Base-by-base conservation (phyloP, 139 green algal genomes). In the Tetratostichococcus sp. region DNA sequence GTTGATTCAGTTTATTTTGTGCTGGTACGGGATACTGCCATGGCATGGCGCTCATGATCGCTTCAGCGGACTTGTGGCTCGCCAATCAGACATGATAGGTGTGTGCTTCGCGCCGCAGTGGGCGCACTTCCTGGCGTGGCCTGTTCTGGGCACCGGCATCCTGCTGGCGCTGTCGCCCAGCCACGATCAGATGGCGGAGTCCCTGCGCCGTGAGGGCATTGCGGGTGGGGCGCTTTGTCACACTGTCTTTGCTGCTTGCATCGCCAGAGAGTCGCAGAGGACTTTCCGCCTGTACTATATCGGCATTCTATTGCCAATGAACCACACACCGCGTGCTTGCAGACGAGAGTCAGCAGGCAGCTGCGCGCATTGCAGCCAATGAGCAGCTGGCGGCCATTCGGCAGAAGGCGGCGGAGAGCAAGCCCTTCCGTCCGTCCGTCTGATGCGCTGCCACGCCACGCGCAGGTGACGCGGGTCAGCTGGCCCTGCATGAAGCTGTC, bases 61-160 rank as follows among this genome's bases (percentile, higher is more conserved):
- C n/a, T n/a, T n/a, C n/a, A n/a, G n/a, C n/a, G n/a, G n/a, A n/a
- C n/a, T n/a, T n/a, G n/a, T n/a, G n/a, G n/a, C n/a, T n/a, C n/a
- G n/a, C n/a, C n/a, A n/a, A n/a, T 50, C 39, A 22, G 23, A 5
- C n/a, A 35, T 66, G 39, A 26, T 14, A 67, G 3, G 14, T 35
- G n/a, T 23, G 25, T 35, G 30, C 34, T 16, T 0, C 70, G 8
- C 30, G 0, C 23, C 35, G 65, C 73, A 78, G 73, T 28, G 71
- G 65, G 73, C 73, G 35, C 71, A 78, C 39, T 78, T 78, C 30
- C 65, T 70, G 33, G 62, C 73, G 4, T 78, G 73, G 73, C 73
- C 73, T 31, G 71, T 67, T 4, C 35, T 78, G 39, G 73, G 73
- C 23, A 78, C 57, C 58, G 73, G 62, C 35, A 43, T 78, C 30